phyloP scores from a whole-genome alignment of 352 stramenopile genomes.

The Phytopythium vexans region DNA sequence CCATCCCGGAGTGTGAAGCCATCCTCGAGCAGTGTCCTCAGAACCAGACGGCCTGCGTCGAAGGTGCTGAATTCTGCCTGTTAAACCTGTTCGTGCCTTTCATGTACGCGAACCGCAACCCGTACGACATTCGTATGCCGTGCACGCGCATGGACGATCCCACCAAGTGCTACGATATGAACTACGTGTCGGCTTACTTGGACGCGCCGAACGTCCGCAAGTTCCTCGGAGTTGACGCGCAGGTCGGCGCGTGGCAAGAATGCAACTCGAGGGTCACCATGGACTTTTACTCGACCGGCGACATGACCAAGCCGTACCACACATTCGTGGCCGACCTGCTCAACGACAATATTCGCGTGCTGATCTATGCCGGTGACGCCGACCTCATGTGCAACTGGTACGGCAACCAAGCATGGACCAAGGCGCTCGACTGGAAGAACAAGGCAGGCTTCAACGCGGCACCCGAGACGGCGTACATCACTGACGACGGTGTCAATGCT shows the following conservation, averaged over 20 bases:
- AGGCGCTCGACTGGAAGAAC: constrained; percentile 87
- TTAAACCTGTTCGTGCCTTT: too few species aligned
- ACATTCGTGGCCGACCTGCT: constrained; percentile 83
- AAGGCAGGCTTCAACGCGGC: constrained; percentile 69
- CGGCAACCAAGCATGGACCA: constrained; percentile 91
- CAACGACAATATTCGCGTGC: constrained; percentile 49
- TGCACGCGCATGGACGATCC: constrained; percentile 29
- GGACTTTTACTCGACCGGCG: too few species aligned
- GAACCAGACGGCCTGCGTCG: constrained; percentile 11
- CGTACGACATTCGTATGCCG: constrained; percentile 57
- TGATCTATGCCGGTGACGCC: constrained; percentile 95
- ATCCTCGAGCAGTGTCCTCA: constrained; percentile 16
- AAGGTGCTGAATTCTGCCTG: too few species aligned
- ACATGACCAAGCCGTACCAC: constrained; percentile 92
- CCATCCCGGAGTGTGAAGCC: constrained; percentile 15
- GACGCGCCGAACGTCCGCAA: constrained; percentile 33
- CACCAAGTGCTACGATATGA: constrained; percentile 59
- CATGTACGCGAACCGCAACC: constrained; percentile 31
- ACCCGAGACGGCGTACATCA: constrained; percentile 20
- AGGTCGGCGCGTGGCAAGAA: too few species aligned
- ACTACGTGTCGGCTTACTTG: constrained; percentile 43
- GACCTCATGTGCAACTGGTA: constrained; percentile 97
- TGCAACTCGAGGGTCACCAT: too few species aligned
- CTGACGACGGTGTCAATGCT: constrained; percentile 10
- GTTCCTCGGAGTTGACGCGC: too few species aligned